Percentiles rank a stretch among this genome's conserved stretches.
These are phyloP conservation scores for Fraxinus quadrangulata DNA, from an alignment of 257 asterid species.

Conservation along the genomic window DNA sequence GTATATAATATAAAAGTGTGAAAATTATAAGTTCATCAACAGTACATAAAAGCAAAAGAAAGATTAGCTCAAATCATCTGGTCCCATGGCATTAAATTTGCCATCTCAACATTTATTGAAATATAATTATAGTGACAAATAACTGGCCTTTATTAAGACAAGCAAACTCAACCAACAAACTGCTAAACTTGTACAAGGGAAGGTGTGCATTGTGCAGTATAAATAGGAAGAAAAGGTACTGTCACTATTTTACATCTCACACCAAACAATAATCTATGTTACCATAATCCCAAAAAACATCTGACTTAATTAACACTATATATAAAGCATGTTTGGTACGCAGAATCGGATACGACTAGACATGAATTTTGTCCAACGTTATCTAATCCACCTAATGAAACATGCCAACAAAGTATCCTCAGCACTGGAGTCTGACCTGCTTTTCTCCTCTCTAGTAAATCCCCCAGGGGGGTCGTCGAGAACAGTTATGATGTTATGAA, in stretches of 20 bases:
- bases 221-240: background rate
- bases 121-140: background rate
- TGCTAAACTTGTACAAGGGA: background rate
- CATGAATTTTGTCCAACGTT: background rate
- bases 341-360: background rate
- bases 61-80: background rate
- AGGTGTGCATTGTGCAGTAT: background rate
- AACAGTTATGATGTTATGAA: background rate
- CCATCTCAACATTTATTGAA: background rate
- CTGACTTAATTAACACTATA: background rate
- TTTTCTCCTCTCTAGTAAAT: background rate
- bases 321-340: background rate
- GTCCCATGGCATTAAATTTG: background rate
- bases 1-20: too few relatives aligned
- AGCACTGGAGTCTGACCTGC: background rate
- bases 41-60: background rate
- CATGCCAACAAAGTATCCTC: background rate
- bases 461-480: background rate
- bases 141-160: background rate
- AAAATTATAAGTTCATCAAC: too few relatives aligned
- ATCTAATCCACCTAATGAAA: background rate
- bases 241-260: background rate
- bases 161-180: conserved; percentile 4
- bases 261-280: background rate
- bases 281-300: background rate